phyloP scores from a whole-genome alignment of 2,329 filamentous ascomycete genomes.

The Coniochaeta hoffmannii region DNA sequence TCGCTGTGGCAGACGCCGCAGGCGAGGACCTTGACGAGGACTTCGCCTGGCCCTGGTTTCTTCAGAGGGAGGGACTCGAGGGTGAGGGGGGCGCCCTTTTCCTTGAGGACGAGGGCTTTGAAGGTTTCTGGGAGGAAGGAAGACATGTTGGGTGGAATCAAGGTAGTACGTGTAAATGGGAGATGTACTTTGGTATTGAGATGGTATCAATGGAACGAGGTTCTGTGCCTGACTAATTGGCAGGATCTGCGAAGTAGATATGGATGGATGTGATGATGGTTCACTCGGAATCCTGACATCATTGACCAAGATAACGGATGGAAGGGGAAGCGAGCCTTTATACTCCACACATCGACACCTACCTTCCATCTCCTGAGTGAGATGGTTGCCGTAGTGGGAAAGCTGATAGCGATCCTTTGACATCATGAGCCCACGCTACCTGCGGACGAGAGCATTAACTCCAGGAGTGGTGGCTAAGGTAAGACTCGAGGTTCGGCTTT shows the following conservation, averaged over 20 bases:
- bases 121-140: conserved; percentile 53
- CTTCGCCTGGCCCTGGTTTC: conserved; percentile 45
- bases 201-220: background rate
- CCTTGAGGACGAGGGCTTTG: conserved; percentile 56
- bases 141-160: background rate
- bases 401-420: background rate
- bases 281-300: background rate
- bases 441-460: background rate
- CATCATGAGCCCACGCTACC: no score
- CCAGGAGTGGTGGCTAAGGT: background rate
- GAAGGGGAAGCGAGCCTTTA: background rate
- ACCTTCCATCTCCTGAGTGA: background rate
- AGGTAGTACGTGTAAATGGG: background rate
- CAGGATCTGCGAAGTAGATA: background rate
- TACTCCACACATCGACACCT: background rate
- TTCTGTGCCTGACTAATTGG: background rate
- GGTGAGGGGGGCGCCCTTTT: conserved; percentile 40
- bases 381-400: background rate
- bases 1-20: conserved; percentile 68
- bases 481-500: background rate
- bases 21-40: conserved; percentile 65
- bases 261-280: background rate
- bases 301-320: no score
- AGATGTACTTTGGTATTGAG: background rate
- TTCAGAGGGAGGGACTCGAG: conserved; percentile 54